Conservation (phyloP, 371 early-diverging fungal genomes). For the Mucor indicus region DNA sequence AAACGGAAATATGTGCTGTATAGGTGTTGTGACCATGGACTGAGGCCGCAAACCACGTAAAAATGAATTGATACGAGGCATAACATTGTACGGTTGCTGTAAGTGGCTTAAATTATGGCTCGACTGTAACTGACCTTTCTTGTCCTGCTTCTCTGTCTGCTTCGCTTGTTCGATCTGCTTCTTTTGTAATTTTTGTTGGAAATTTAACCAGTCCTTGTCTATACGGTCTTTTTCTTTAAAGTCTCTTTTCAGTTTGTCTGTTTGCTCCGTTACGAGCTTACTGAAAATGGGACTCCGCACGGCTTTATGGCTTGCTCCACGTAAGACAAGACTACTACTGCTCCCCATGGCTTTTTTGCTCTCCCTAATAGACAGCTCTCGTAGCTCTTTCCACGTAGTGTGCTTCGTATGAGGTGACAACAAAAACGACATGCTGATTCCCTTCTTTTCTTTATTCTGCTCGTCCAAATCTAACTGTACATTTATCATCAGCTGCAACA, state of each 20-base stretch:
- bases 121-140: not conserved
- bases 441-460: slow-evolving; percentile 4
- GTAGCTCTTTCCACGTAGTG: slow-evolving; percentile 31
- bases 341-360: no score
- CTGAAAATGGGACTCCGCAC: slow-evolving; percentile 37
- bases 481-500: slow-evolving; percentile 55
- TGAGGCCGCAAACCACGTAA: slow-evolving; percentile 29
- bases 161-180: slow-evolving; percentile 69
- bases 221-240: slow-evolving; percentile 70
- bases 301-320: slow-evolving; percentile 17
- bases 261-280: slow-evolving; percentile 61
- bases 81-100: no score
- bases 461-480: slow-evolving; percentile 33
- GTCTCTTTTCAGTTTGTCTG: slow-evolving; percentile 68
- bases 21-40: slow-evolving; percentile 1
- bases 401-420: slow-evolving; percentile 20
- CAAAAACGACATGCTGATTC: slow-evolving; percentile 18
- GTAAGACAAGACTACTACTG: slow-evolving; percentile 15
- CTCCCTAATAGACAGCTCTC: slow-evolving; percentile 37
- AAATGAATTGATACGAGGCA: slow-evolving; percentile 41
- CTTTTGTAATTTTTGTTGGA: slow-evolving; percentile 65
- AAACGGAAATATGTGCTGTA: not conserved
- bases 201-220: slow-evolving; percentile 64
- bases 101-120: no score
- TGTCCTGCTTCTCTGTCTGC: slow-evolving; percentile 53